These are phyloP conservation scores for Phialophora expanda DNA, from an alignment of 2,329 filamentous ascomycete genomes.

Conservation along the genomic window DNA sequence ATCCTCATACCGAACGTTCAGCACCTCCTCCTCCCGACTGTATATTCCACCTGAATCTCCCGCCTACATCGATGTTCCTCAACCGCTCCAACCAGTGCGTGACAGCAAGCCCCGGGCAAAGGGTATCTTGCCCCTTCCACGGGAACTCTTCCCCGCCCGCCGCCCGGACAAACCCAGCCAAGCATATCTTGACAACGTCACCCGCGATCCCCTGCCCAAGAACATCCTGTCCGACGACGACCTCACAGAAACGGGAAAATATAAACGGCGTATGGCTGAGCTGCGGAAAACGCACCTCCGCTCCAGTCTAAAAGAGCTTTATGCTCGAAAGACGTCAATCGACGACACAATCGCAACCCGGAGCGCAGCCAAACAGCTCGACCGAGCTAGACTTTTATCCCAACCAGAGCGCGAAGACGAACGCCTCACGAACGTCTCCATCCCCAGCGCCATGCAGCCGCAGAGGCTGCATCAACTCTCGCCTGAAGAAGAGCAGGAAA, in stretches of 20 bases:
- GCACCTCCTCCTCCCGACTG: conserved; percentile 51
- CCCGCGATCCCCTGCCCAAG: conserved; percentile 56
- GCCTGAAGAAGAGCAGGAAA: conserved; percentile 45
- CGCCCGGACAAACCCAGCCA: conserved; percentile 63
- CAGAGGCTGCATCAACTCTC: conserved; percentile 38
- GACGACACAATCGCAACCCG: conserved; percentile 47
- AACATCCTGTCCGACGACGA: conserved; percentile 43
- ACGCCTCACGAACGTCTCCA: conserved; percentile 71
- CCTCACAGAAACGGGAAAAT: conserved; percentile 50
- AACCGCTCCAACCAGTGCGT: conserved; percentile 56
- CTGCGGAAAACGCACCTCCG: conserved; percentile 73
- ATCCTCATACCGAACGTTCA: conserved; percentile 49
- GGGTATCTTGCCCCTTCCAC: conserved; percentile 81
- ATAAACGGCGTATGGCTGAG: conserved; percentile 76
- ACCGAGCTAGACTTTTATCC: conserved; percentile 58
- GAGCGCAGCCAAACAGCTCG: conserved; percentile 56
- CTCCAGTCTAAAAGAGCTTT: conserved; percentile 72
- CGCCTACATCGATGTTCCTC: conserved; percentile 82
- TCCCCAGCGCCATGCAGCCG: conserved; percentile 62
- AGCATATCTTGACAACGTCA: conserved; percentile 62
- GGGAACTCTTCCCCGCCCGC: conserved; percentile 73
- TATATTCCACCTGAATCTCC: conserved; percentile 82
- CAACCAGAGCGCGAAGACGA: conserved; percentile 78
- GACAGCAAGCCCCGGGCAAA: conserved; percentile 55
- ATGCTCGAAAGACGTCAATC: conserved; percentile 64